A percentile compares a stretch with the other conserved stretches of the same genome.
Evolutionary conservation across 768 basidiomycete genomes (phyloP).

Genomic region (Pleurotus cornucopiae): DNA sequence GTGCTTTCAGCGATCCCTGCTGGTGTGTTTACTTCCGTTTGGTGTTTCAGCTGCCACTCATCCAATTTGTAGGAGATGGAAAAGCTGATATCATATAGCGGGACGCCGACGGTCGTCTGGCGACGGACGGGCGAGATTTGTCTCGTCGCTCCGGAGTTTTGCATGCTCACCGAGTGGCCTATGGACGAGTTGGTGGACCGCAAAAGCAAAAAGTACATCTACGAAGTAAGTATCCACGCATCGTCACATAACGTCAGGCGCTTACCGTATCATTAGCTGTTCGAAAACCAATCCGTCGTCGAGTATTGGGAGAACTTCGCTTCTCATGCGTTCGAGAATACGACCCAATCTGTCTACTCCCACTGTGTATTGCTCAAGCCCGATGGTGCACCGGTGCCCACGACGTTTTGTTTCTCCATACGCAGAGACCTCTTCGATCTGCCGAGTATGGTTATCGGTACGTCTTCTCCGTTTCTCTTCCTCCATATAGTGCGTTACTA

Average conservation of each 20-base stretch:
- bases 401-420: constrained; percentile 95
- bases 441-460: constrained; percentile 85
- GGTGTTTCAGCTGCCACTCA: constrained; percentile 10
- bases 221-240: constrained; percentile 44
- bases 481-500: background rate
- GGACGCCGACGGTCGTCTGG: constrained; percentile 97
- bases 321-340: constrained; percentile 95
- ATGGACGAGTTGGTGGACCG: constrained; percentile 71
- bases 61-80: constrained; percentile 72
- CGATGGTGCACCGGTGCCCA: constrained; percentile 77
- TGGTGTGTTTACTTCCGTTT: constrained; percentile 46
- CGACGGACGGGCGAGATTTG: constrained; percentile 97
- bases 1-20: constrained; percentile 89
- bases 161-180: constrained; percentile 88
- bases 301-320: constrained; percentile 98
- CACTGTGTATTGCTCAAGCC: constrained; percentile 89
- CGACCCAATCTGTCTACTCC: constrained; percentile 91
- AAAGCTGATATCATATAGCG: constrained; percentile 94
- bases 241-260: background rate
- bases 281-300: constrained; percentile 93
- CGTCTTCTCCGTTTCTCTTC: constrained; percentile 16
- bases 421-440: constrained; percentile 89
- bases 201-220: constrained; percentile 59
- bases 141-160: constrained; percentile 94
- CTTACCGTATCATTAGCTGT: constrained; percentile 48